Evolutionary conservation across 2,329 filamentous ascomycete species (phyloP).

Genomic region (Cladosporium phlei): DNA sequence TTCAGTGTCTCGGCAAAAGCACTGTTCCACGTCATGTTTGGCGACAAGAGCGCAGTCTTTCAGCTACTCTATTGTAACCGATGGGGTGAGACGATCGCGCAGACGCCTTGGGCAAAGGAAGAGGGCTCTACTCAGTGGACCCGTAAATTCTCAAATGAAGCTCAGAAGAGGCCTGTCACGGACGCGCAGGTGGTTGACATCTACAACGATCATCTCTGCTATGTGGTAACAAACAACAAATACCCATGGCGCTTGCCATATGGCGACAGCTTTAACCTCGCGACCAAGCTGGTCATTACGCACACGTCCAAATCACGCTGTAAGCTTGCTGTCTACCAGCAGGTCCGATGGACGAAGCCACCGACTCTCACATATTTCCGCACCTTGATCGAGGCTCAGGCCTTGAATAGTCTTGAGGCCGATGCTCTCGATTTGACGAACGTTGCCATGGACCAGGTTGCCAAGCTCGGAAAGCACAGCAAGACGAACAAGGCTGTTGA

Average conservation of each 20-base stretch:
- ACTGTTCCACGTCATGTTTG: conserved; percentile 92
- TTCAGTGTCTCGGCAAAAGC: conserved; percentile 92
- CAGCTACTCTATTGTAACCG: conserved; percentile 84
- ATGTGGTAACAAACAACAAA: conserved; percentile 60
- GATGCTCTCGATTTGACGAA: conserved; percentile 72
- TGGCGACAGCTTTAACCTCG: conserved; percentile 69
- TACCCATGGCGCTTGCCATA: conserved; percentile 81
- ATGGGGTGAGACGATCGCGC: conserved; percentile 69
- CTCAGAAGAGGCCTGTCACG: conserved; percentile 45
- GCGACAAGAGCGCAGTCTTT: conserved; percentile 92
- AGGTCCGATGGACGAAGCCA: conserved; percentile 73
- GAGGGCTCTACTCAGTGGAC: conserved; percentile 48
- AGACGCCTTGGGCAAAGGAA: conserved; percentile 74
- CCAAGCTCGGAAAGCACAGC: conserved; percentile 66
- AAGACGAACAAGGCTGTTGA: conserved; percentile 73
- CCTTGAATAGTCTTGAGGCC: conserved; percentile 67
- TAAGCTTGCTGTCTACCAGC: conserved; percentile 82
- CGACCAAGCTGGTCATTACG: conserved; percentile 90
- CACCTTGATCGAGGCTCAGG: conserved; percentile 58
- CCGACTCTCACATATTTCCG: conserved; percentile 34
- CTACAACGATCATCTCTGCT: conserved; percentile 55
- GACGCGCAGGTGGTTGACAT: conserved; percentile 84
- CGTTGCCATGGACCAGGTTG: conserved; percentile 71
- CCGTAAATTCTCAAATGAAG: conserved; percentile 61
- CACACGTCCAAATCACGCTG: conserved; percentile 88